Conservation (phyloP, 73 alveolate species). For the Stentor roeselii region DNA sequence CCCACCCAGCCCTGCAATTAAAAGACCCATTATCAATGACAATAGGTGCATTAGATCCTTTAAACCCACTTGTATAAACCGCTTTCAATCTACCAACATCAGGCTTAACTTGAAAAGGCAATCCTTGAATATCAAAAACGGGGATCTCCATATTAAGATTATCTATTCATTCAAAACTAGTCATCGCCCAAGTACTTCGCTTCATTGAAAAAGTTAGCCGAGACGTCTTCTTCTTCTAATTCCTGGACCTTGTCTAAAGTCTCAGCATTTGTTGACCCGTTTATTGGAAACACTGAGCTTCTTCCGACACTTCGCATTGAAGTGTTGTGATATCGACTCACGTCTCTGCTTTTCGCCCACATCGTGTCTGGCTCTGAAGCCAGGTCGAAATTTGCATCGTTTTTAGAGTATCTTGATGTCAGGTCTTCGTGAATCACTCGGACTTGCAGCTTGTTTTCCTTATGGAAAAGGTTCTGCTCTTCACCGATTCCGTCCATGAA, state of each 20-base stretch:
- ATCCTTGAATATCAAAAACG: constrained; percentile 27
- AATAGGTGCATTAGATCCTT: constrained; percentile 45
- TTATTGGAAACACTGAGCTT: neutral
- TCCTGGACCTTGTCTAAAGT: neutral
- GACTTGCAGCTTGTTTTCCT: neutral
- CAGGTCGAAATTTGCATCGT: neutral
- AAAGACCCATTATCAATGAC: constrained; percentile 88
- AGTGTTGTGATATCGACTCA: too few relatives aligned
- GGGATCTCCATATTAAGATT: constrained; percentile 8
- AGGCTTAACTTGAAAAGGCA: constrained; percentile 30
- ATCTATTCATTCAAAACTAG: too few relatives aligned
- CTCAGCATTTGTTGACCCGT: neutral
- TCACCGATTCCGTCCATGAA: constrained; percentile 27
- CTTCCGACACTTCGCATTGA: neutral
- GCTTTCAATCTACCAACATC: neutral
- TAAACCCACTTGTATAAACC: constrained; percentile 38
- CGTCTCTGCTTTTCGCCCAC: neutral
- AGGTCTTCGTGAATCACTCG: neutral
- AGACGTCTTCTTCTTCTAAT: neutral
- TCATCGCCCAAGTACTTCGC: neutral
- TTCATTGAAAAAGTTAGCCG: neutral
- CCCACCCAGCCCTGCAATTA: constrained; percentile 93
- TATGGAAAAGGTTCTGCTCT: constrained; percentile 11
- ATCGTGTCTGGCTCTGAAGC: neutral
- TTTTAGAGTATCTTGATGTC: neutral